phyloP scores from a whole-genome alignment of 2,329 filamentous ascomycete genomes.

The Alternaria sp. region DNA sequence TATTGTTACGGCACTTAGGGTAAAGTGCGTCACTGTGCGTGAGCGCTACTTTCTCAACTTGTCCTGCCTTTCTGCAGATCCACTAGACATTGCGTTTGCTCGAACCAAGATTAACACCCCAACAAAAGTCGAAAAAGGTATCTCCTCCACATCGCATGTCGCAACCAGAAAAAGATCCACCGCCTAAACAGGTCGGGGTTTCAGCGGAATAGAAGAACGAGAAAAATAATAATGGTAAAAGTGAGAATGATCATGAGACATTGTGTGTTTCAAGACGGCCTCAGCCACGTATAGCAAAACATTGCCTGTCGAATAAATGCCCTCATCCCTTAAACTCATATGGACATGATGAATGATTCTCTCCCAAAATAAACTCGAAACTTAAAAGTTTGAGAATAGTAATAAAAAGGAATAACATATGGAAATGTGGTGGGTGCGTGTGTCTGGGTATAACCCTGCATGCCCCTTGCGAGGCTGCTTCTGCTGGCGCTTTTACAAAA shows the following conservation, averaged over 20 bases:
- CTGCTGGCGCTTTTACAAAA: conserved; percentile 32
- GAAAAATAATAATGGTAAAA: conserved; percentile 1
- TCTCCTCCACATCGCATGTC: conserved; percentile 9
- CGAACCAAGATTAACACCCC: neutral
- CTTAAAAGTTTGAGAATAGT: conserved; percentile 2
- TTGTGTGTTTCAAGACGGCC: conserved; percentile 22
- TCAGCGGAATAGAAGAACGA: neutral
- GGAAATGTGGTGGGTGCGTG: conserved; percentile 5
- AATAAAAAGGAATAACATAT: conserved; percentile 13
- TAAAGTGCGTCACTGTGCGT: conserved; percentile 8
- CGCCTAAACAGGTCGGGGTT: conserved; percentile 7
- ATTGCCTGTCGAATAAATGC: conserved; percentile 4
- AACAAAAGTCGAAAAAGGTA: conserved; percentile 7
- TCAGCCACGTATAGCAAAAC: conserved; percentile 15
- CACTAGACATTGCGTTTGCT: conserved; percentile 5
- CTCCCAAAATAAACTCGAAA: neutral
- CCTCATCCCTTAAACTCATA: conserved; percentile 3
- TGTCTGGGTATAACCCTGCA: conserved; percentile 30
- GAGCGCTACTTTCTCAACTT: neutral
- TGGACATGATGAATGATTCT: neutral
- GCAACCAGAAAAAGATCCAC: neutral
- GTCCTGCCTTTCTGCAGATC: conserved; percentile 1
- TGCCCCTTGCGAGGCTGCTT: conserved; percentile 13
- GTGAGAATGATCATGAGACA: conserved; percentile 24
- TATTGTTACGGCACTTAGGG: conserved; percentile 1